Evolutionary conservation across 352 stramenopile genomes (phyloP), one percentile per base, ranked within the genome.

Genomic region (Globisporangium heterothallicum): DNA sequence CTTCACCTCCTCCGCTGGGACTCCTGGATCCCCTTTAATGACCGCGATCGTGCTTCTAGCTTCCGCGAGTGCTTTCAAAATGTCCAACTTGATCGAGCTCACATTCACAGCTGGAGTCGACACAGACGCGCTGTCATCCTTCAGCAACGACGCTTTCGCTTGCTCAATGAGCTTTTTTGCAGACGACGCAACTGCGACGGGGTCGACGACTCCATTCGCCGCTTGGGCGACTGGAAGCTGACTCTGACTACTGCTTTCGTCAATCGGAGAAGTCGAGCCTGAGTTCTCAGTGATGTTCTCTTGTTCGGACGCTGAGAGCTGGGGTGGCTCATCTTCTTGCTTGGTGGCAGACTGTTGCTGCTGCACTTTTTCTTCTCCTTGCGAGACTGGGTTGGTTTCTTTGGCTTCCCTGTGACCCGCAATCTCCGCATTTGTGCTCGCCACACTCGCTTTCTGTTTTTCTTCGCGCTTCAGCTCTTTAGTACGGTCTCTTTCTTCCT

Each of bases 21-120:
- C 22, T 22, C 14, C 12, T 13, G 42, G 4, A 43, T 27, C 35
- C 56, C 56, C 43, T 44, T 57, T 92, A 46, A 92, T 88, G 21
- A 57, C 82, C 6, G 77, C 78, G 42, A 92, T 88, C 12, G 80
- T 80, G 45, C 65, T 91, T 35, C 82, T 69, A 6, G 83, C 83
- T 26, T 89, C 72, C 3, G 80, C 81, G 22, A 94, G 50, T 5
- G 78, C 83, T 49, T 91, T 92, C 6, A 94, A 46, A 42, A 94
- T 85, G 44, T 92, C 66, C 52, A 76, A 66, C 59, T 94, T 92
- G 53, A 94, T 90, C 0, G 78, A 76, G 21, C 61, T 78, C 29
- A 92, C 78, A 49, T 94, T 70, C 14, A 93, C 52, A 2, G 56
- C 32, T 45, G 64, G 46, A 36, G 64, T 56, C 3, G 45, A 19